Evolutionary conservation across 1,284 basidiomycete species (phyloP).

Genomic region (Boletus semigastroideus): DNA sequence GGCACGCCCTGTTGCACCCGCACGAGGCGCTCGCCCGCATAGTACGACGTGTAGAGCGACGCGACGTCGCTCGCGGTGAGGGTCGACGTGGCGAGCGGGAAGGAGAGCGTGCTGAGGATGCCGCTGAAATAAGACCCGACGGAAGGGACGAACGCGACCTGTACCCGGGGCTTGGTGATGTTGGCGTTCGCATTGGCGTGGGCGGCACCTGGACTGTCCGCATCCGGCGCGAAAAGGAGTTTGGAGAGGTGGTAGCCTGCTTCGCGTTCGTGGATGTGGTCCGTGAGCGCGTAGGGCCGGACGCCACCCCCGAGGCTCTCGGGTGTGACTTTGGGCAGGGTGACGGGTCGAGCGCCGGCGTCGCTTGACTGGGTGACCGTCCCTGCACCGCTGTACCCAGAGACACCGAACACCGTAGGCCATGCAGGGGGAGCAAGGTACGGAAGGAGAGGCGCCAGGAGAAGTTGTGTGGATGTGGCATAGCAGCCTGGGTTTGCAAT

Average conservation of each 20-base stretch:
- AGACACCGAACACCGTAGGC: slow-evolving; percentile 91
- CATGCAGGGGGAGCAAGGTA: slow-evolving; percentile 63
- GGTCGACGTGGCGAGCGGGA: slow-evolving; percentile 65
- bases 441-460: slow-evolving; percentile 86
- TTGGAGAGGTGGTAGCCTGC: slow-evolving; percentile 79
- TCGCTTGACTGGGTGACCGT: slow-evolving; percentile 67
- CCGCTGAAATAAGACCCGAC: slow-evolving; percentile 97
- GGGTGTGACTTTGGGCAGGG: slow-evolving; percentile 81
- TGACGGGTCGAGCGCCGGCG: slow-evolving; percentile 68
- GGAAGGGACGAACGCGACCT: slow-evolving; percentile 84
- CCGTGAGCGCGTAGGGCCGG: slow-evolving; percentile 87
- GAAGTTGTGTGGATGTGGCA: slow-evolving; percentile 89
- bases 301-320: slow-evolving; percentile 77
- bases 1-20: slow-evolving; percentile 68
- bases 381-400: slow-evolving; percentile 94
- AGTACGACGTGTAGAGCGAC: slow-evolving; percentile 78
- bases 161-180: slow-evolving; percentile 40
- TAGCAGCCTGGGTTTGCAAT: slow-evolving; percentile 99
- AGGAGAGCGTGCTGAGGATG: slow-evolving; percentile 84
- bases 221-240: slow-evolving; percentile 40
- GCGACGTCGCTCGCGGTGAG: slow-evolving; percentile 74
- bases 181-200: not conserved
- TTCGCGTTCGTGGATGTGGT: slow-evolving; percentile 99
- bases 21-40: slow-evolving; percentile 75
- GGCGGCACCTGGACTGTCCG: not conserved